Base-by-base conservation (phyloP, 305 asterid genomes). In the Fraxinus angustifolia region DNA sequence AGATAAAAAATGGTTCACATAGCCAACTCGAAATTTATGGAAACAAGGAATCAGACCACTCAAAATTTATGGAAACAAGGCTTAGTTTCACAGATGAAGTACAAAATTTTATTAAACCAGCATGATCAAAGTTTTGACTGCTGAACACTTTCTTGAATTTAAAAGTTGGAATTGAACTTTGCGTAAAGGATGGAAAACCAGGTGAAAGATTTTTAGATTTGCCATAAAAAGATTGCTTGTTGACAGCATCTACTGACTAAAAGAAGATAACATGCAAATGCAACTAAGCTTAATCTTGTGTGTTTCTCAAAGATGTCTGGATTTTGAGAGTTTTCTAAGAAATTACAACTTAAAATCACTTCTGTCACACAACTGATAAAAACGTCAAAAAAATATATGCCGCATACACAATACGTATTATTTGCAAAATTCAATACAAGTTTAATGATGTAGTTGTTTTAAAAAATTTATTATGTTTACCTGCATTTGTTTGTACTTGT, bases 401-500 rank as follows among this genome's bases (percentile, higher is more conserved):
- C 56, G 5, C 6, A 45, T 45, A 45, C 58, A 14, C 6, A 3
- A 48, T 48, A 48, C 58, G 1, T 12, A 48, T 48, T 48, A 48
- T 48, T 48, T 48, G 17, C 58, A 12, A 48, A 48, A 48, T 14
- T 48, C 19, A 48, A 3, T 48, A 48, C 19, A 3, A 14, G 60
- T 48, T 14, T 3, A 16, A 14, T 48, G 19, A 48, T 16, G 19
- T 16, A 48, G 17, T 12, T 48, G 4, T 28, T 65, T 28, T 48
- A 14, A 48, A 11, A 23, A 65, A 0, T 6, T 21, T 21, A 8
- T 10, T 23, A 70, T 40, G 65, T 75, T 79, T 87, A 92, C 98
- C 97, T 92, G 91, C 33, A 83, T 33, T 86, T 85, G 19, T 86
- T 83, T 50, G 85, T 48, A 71, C 77, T 84, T 8, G 74, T 68